These are phyloP conservation scores for Houttuynia cordata DNA, from an alignment of 164 flowering plant genomes.

Conservation along the genomic window DNA sequence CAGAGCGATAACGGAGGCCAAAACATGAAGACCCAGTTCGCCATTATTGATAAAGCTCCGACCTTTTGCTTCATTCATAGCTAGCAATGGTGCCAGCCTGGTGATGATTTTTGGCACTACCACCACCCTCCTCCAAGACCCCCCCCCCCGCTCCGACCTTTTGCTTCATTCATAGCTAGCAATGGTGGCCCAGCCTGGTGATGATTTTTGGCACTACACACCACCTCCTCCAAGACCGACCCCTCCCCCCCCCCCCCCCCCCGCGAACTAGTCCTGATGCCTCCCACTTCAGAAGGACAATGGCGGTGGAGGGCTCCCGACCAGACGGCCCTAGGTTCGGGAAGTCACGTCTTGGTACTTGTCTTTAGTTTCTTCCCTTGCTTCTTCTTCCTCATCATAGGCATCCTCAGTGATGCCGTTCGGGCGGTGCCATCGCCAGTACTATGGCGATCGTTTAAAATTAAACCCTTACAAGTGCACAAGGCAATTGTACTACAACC, in stretches of 20 bases:
- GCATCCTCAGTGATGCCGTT: constrained; percentile 31
- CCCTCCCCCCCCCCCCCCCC: too few species aligned
- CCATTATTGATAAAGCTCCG: neutral
- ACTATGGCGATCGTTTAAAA: too few species aligned
- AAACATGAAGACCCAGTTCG: neutral
- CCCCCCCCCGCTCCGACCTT: constrained; percentile 8
- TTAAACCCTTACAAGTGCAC: too few species aligned
- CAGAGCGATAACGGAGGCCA: neutral
- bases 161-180: too few species aligned
- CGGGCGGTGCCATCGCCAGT: constrained; percentile 15
- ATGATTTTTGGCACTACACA: too few species aligned
- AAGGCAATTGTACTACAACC: too few species aligned
- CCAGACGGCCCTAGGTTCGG: constrained; percentile 44
- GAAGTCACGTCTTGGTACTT: constrained; percentile 64
- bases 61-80: neutral
- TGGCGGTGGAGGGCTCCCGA: constrained; percentile 8
- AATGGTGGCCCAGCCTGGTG: too few species aligned
- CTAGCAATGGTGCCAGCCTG: constrained; percentile 39
- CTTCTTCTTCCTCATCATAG: constrained; percentile 17
- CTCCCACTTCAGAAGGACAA: constrained; percentile 45
- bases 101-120: constrained; percentile 42
- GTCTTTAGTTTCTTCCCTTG: constrained; percentile 39
- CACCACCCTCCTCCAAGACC: neutral
- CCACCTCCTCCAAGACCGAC: too few species aligned
- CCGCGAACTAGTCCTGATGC: constrained; percentile 17